phyloP scores from a whole-genome alignment of 805 yeast genomes.

The Ogataea ramenticola region DNA sequence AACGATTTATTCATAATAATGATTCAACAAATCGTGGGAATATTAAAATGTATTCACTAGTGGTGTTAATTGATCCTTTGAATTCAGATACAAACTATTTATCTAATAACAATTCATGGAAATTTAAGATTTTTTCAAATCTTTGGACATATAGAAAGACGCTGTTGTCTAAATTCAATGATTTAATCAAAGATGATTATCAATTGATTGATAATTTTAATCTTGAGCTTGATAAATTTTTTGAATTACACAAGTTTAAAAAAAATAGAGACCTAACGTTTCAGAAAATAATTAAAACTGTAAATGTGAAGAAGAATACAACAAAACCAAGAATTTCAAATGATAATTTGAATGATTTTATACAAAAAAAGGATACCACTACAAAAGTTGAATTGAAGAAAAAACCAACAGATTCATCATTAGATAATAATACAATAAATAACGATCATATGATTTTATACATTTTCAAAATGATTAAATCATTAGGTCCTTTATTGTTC shows the following conservation, averaged over 20 bases:
- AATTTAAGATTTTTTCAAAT: no score
- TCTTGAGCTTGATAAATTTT: background rate
- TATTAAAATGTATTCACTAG: constrained; percentile 59
- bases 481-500: constrained; percentile 60
- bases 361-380: background rate
- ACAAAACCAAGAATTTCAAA: background rate
- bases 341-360: background rate
- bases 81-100: background rate
- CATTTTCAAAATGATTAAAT: constrained; percentile 38
- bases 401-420: background rate
- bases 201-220: background rate
- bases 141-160: no score
- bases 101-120: background rate
- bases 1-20: constrained; percentile 28
- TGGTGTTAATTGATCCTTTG: constrained; percentile 46
- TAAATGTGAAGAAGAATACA: background rate
- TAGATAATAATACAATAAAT: constrained; percentile 7
- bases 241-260: background rate
- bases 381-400: no score
- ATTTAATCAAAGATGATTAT: background rate
- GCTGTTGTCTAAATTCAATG: no score
- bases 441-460: constrained; percentile 38
- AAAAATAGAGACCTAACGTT: background rate
- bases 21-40: constrained; percentile 30
- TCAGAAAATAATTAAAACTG: background rate